A percentile compares a stretch with the other conserved stretches of the same genome.
Evolutionary conservation across 2,329 filamentous ascomycete species (phyloP).

Genomic region (Ophiostoma perfectum): DNA sequence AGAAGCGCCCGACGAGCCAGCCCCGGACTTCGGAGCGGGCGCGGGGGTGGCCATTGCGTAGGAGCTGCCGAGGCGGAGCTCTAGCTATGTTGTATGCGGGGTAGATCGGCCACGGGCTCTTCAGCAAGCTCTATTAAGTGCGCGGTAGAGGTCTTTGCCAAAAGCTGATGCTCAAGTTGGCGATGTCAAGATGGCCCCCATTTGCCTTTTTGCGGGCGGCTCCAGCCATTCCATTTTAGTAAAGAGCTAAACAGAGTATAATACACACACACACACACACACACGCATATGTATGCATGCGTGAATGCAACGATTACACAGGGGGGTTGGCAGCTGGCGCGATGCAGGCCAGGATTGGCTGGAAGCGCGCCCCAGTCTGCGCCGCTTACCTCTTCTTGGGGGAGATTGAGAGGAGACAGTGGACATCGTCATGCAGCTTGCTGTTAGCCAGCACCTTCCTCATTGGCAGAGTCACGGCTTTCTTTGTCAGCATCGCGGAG

Average conservation of each 20-base stretch:
- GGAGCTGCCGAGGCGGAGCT: too few relatives aligned
- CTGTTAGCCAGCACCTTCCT: too few relatives aligned
- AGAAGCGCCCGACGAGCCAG: conserved; percentile 5
- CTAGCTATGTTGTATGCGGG: not conserved
- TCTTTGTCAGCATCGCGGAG: too few relatives aligned
- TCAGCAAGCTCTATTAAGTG: not conserved
- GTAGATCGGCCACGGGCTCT: not conserved
- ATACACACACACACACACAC: not conserved
- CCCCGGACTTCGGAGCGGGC: not conserved
- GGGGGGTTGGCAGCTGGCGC: not conserved
- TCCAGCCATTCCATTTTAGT: conserved; percentile 8
- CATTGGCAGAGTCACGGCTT: too few relatives aligned
- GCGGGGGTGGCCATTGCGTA: conserved; percentile 8
- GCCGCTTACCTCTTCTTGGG: not conserved
- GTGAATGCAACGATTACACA: not conserved
- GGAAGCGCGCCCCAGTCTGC: conserved; percentile 15
- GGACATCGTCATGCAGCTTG: conserved; percentile 20
- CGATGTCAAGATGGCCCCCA: conserved; percentile 5
- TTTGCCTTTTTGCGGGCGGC: not conserved
- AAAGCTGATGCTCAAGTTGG: not conserved
- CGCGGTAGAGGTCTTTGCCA: not conserved
- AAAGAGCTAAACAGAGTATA: not conserved
- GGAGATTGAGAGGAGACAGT: not conserved
- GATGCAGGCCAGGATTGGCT: conserved; percentile 20
- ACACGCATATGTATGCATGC: not conserved